Evolutionary conservation across 352 stramenopile genomes (phyloP).

Genomic region (Pythium grandisporangium): DNA sequence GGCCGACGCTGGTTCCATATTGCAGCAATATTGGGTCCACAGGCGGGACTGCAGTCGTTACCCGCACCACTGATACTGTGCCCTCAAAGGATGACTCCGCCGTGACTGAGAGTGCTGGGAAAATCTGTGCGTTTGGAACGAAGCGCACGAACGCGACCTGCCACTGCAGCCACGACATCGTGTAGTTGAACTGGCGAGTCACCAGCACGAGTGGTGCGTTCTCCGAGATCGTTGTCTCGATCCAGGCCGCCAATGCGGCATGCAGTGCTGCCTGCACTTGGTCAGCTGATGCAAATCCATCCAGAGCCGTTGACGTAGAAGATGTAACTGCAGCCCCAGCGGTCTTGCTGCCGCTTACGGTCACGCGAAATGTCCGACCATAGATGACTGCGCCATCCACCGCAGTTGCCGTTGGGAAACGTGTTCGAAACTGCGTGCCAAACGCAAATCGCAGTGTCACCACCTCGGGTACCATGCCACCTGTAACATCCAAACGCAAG

Average conservation of each 20-base stretch:
- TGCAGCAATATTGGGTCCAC: too few species aligned
- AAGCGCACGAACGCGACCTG: conserved; percentile 43
- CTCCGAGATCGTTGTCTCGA: conserved; percentile 2
- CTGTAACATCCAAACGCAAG: conserved; percentile 23
- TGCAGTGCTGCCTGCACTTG: conserved; percentile 36
- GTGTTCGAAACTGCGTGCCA: conserved; percentile 34
- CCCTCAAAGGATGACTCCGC: conserved; percentile 34
- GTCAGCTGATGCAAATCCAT: conserved; percentile 38
- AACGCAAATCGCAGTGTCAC: conserved; percentile 42
- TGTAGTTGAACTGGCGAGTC: conserved; percentile 18
- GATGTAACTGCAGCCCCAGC: too few species aligned
- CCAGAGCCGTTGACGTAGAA: conserved; percentile 11
- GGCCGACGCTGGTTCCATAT: too few species aligned
- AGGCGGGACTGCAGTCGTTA: conserved; percentile 12
- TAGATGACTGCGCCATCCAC: conserved; percentile 25
- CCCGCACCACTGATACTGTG: conserved; percentile 9
- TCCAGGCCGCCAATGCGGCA: conserved; percentile 17
- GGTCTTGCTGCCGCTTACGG: neutral
- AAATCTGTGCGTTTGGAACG: conserved; percentile 14
- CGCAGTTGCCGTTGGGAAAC: conserved; percentile 20
- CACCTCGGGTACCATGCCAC: conserved; percentile 33
- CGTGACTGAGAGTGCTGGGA: conserved; percentile 26
- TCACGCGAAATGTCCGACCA: conserved; percentile 29
- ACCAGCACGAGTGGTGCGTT: conserved; percentile 19
- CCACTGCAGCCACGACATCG: conserved; percentile 30